Conservation (phyloP, 2,329 filamentous ascomycete species). For the Pseudopyricularia cyperi region DNA sequence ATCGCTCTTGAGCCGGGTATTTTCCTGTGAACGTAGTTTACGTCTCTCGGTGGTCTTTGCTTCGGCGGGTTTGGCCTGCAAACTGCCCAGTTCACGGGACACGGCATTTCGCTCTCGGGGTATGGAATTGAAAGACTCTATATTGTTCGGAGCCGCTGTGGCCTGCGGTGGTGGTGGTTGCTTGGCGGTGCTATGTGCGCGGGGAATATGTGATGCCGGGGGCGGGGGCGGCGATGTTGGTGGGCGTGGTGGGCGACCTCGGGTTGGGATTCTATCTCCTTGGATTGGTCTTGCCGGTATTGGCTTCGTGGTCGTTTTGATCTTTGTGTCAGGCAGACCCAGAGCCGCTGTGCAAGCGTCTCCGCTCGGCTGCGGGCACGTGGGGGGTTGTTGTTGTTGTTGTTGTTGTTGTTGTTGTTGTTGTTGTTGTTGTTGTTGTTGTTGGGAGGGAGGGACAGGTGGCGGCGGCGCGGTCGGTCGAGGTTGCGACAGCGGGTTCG, state of each 20-base stretch:
- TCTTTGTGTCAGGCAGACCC: neutral
- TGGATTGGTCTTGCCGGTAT: neutral
- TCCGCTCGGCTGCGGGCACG: slow-evolving; percentile 2
- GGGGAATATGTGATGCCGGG: slow-evolving; percentile 9
- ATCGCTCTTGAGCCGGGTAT: slow-evolving; percentile 79
- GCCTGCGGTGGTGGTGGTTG: neutral
- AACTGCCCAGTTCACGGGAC: slow-evolving; percentile 43
- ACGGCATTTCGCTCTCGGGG: slow-evolving; percentile 49
- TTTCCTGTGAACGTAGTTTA: slow-evolving; percentile 77
- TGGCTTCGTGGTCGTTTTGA: neutral
- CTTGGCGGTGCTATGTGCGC: neutral
- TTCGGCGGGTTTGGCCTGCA: slow-evolving; percentile 30
- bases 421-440: neutral
- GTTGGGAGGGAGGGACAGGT: neutral
- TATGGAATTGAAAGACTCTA: slow-evolving; percentile 33
- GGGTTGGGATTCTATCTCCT: slow-evolving; percentile 5
- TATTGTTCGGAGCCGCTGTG: slow-evolving; percentile 1
- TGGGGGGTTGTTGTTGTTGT: neutral
- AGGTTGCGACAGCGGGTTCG: neutral
- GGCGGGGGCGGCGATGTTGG: slow-evolving; percentile 9
- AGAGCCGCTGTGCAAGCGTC: neutral
- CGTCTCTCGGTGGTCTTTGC: slow-evolving; percentile 44
- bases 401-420: neutral
- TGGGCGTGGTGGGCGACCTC: slow-evolving; percentile 9
- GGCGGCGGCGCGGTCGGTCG: neutral